Evolutionary conservation across 108 stramenopile species (phyloP).

Genomic region (Nitzschia palea): DNA sequence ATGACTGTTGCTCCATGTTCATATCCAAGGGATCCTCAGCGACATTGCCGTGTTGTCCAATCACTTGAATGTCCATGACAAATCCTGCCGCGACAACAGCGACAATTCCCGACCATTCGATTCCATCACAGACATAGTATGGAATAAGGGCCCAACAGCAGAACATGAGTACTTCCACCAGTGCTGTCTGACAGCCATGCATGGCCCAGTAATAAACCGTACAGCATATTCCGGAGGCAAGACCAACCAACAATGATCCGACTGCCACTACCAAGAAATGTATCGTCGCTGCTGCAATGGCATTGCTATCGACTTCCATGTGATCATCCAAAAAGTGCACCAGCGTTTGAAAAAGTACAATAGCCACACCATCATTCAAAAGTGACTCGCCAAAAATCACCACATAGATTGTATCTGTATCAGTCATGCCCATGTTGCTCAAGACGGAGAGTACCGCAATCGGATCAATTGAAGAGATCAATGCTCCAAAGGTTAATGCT

Average conservation of each 20-base stretch:
- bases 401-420: conserved; percentile 77
- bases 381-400: conserved; percentile 93
- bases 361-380: conserved; percentile 94
- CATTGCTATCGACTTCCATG: conserved; percentile 62
- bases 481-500: conserved; percentile 77
- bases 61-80: conserved; percentile 84
- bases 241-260: conserved; percentile 79
- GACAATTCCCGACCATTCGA: conserved; percentile 92
- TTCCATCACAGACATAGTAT: conserved; percentile 88
- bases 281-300: conserved; percentile 58
- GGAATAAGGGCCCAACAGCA: conserved; percentile 88
- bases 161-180: conserved; percentile 86
- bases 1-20: neutral
- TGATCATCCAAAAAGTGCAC: conserved; percentile 85
- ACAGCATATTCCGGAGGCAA: conserved; percentile 59
- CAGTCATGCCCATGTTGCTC: conserved; percentile 79
- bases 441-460: conserved; percentile 87
- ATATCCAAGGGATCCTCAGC: neutral
- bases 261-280: conserved; percentile 85
- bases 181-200: conserved; percentile 63
- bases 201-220: conserved; percentile 83
- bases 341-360: conserved; percentile 79
- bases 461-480: conserved; percentile 90
- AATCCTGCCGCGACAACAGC: conserved; percentile 91
- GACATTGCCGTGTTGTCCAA: conserved; percentile 47